These are phyloP conservation scores for Dioscorea dumetorum DNA, from an alignment of 106 monocot species.

Conservation along the genomic window DNA sequence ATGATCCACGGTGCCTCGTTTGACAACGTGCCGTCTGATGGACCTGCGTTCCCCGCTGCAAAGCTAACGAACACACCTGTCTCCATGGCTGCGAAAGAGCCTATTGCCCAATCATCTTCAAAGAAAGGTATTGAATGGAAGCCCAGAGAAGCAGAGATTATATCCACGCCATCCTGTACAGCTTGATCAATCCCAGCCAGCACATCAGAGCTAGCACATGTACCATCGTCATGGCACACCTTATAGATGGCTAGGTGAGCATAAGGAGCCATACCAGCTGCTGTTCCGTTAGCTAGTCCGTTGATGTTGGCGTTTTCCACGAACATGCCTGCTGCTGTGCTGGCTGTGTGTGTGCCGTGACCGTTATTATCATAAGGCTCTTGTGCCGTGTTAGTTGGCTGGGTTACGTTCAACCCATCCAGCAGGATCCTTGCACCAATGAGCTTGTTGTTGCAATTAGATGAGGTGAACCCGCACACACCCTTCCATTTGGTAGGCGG, in stretches of 20 bases:
- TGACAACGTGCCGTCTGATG: neutral
- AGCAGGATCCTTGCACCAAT: conserved; percentile 37
- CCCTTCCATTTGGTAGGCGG: conserved; percentile 76
- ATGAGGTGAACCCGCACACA: conserved; percentile 18
- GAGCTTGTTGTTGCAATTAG: conserved; percentile 64
- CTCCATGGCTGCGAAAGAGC: conserved; percentile 24
- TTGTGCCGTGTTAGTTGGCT: neutral
- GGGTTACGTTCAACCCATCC: too few relatives aligned
- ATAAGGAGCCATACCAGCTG: conserved; percentile 39
- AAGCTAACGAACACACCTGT: conserved; percentile 41
- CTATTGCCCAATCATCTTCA: conserved; percentile 24
- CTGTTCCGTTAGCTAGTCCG: conserved; percentile 28
- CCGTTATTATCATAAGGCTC: conserved; percentile 18
- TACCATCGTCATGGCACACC: conserved; percentile 22
- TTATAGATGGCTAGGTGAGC: conserved; percentile 56
- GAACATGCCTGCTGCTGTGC: conserved; percentile 43
- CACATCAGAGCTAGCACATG: conserved; percentile 12
- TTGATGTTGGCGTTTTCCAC: conserved; percentile 16
- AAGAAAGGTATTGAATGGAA: neutral
- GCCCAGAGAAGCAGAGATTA: conserved; percentile 36
- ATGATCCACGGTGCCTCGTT: conserved; percentile 29
- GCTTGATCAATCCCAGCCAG: conserved; percentile 38
- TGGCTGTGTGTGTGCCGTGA: conserved; percentile 50
- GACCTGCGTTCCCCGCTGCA: conserved; percentile 45
- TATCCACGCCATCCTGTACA: conserved; percentile 36